Base-by-base conservation (phyloP, 441 rosid species). In the Erysimum pusillum region DNA sequence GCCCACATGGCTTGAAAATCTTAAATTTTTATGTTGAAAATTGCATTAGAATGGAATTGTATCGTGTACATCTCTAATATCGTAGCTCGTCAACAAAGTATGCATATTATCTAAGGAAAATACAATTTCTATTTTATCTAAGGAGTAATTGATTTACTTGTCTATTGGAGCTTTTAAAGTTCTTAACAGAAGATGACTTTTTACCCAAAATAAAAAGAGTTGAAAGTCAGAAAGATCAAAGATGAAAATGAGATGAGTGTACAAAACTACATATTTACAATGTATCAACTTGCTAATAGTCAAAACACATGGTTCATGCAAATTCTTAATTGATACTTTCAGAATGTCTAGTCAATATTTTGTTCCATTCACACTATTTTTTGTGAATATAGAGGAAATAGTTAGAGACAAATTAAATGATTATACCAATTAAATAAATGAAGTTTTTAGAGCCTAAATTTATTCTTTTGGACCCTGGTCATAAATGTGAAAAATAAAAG, bases 261-360 rank as follows among this genome's bases (percentile, higher is more conserved):
- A 44, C 57, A 32, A 65, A 56, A 14, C 65, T 56, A 54, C 48
- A 56, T n/a, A 35, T 46, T 44, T 20, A 45, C 65, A 57, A 44
- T 12, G 20, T n/a, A 25, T 48, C 36, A 59, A 25, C 46, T 15
- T 22, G 2, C 25, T 46, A 58, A 0, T 20, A 20, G 53, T 67
- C 60, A 67, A 67, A 18, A 18, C 25, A 10, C 13, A 28, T 48
- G 34, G 36, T 46, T 57, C 13, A 42, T 66, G 25, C 57, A 58
- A 36, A 17, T 9, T 59, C 32, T 38, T 10, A 17, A 15, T 12
- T 62, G 7, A 38, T 49, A 42, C 7, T 49, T 52, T 73, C 62
- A 62, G 6, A 73, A 53, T 18, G 53, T 28, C 36, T 42, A 53
- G 56, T 69, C 63, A 31, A 31, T 63, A 25, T 14, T 20, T 67